Percentiles rank a stretch among this genome's conserved stretches.
Conservation (phyloP, 805 yeast genomes). For the Danielia oregonensis region DNA sequence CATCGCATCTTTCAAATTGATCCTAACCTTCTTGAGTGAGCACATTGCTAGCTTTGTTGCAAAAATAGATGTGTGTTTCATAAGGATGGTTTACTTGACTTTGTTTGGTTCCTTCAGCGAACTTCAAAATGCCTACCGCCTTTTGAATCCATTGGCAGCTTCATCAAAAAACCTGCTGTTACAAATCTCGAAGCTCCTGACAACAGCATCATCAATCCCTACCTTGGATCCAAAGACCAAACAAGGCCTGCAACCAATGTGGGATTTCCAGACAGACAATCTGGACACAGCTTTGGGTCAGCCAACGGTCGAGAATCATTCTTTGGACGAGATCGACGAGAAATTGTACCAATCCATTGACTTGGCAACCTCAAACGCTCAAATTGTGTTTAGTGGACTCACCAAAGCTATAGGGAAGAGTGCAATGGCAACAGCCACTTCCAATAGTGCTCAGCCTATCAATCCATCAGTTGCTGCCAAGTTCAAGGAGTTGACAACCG, state of each 20-base stretch:
- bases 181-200: conserved; percentile 5
- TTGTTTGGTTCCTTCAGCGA: conserved; percentile 63
- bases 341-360: conserved; percentile 63
- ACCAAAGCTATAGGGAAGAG: conserved; percentile 64
- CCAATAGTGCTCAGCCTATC: conserved; percentile 19
- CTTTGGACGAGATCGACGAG: conserved; percentile 53
- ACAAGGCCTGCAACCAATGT: conserved; percentile 1
- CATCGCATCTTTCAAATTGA: conserved; percentile 47
- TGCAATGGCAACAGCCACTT: conserved; percentile 46
- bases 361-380: conserved; percentile 64
- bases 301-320: background rate
- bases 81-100: conserved; percentile 24
- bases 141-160: conserved; percentile 18
- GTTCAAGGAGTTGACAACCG: conserved; percentile 71
- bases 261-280: background rate
- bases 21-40: conserved; percentile 46
- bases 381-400: conserved; percentile 71
- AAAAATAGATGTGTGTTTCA: conserved; percentile 59
- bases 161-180: conserved; percentile 1
- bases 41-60: conserved; percentile 48
- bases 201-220: conserved; percentile 3
- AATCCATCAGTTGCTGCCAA: conserved; percentile 50
- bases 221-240: conserved; percentile 2
- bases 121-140: conserved; percentile 59
- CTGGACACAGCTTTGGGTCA: background rate